Percentiles rank a stretch among this genome's conserved stretches.
These are phyloP conservation scores for Phaseolus coccineus DNA, from an alignment of 331 rosid genomes.

Conservation along the genomic window DNA sequence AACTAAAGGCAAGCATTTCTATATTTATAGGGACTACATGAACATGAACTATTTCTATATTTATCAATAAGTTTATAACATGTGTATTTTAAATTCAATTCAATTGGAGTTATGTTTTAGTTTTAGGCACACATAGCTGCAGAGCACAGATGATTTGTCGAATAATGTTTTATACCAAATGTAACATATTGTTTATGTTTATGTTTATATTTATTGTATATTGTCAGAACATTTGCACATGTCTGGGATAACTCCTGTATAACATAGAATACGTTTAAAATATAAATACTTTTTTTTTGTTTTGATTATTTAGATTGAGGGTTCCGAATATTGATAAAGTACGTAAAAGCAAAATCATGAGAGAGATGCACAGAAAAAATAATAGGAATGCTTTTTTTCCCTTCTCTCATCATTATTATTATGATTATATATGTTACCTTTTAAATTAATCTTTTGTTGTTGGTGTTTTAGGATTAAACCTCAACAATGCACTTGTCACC, in stretches of 20 bases:
- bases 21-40: too few relatives aligned
- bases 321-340: neutral
- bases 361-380: too few relatives aligned
- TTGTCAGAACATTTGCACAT: slow-evolving; percentile 6
- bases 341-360: too few relatives aligned
- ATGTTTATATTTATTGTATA: slow-evolving; percentile 10
- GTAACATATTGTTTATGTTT: slow-evolving; percentile 9
- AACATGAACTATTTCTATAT: too few relatives aligned
- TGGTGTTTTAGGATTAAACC: too few relatives aligned
- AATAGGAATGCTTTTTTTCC: too few relatives aligned
- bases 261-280: slow-evolving; percentile 6
- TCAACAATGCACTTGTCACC: too few relatives aligned
- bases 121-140: neutral
- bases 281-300: neutral
- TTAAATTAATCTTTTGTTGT: too few relatives aligned
- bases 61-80: slow-evolving; percentile 5
- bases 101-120: neutral
- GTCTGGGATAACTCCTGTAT: slow-evolving; percentile 14
- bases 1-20: neutral
- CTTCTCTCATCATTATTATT: too few relatives aligned
- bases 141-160: slow-evolving; percentile 9
- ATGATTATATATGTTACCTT: too few relatives aligned
- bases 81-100: slow-evolving; percentile 6
- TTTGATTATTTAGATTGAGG: neutral
- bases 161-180: neutral